Percentiles rank a stretch among this genome's conserved stretches.
These are phyloP conservation scores for Rachicladosporium sp. DNA, from an alignment of 2,329 filamentous ascomycete genomes.

Conservation along the genomic window DNA sequence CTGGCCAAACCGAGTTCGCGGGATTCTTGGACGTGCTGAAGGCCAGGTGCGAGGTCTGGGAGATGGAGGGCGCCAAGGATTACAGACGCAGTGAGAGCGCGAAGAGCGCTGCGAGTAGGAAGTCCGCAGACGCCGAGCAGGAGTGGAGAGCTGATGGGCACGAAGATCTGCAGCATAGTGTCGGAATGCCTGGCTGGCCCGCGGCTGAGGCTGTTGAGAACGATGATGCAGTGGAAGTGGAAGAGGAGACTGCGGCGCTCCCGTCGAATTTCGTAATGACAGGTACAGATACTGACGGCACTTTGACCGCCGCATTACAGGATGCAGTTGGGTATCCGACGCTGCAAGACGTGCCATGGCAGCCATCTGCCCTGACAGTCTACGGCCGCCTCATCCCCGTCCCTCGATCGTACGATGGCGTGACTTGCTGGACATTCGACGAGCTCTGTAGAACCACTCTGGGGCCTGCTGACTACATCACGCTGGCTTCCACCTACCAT, in stretches of 20 bases:
- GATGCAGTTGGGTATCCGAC: slow-evolving; percentile 7
- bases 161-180: slow-evolving; percentile 12
- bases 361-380: slow-evolving; percentile 34
- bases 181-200: slow-evolving; percentile 12
- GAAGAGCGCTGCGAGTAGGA: slow-evolving; percentile 11
- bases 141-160: slow-evolving; percentile 15
- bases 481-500: slow-evolving; percentile 66
- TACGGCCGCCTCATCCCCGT: slow-evolving; percentile 55
- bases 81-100: slow-evolving; percentile 48
- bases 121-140: slow-evolving; percentile 8
- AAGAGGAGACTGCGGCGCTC: slow-evolving; percentile 1
- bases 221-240: slow-evolving; percentile 1
- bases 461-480: slow-evolving; percentile 73
- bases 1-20: slow-evolving; percentile 58
- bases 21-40: slow-evolving; percentile 64
- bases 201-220: neutral
- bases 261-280: slow-evolving; percentile 4
- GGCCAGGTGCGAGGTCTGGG: slow-evolving; percentile 70
- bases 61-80: slow-evolving; percentile 64
- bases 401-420: slow-evolving; percentile 44
- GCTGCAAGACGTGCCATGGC: slow-evolving; percentile 24
- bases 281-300: neutral
- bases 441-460: slow-evolving; percentile 53
- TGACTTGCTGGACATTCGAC: slow-evolving; percentile 54
- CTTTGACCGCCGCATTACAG: slow-evolving; percentile 9